A percentile compares a stretch with the other conserved stretches of the same genome.
Evolutionary conservation across 768 basidiomycete genomes (phyloP).

Genomic region (Calocybe indica): DNA sequence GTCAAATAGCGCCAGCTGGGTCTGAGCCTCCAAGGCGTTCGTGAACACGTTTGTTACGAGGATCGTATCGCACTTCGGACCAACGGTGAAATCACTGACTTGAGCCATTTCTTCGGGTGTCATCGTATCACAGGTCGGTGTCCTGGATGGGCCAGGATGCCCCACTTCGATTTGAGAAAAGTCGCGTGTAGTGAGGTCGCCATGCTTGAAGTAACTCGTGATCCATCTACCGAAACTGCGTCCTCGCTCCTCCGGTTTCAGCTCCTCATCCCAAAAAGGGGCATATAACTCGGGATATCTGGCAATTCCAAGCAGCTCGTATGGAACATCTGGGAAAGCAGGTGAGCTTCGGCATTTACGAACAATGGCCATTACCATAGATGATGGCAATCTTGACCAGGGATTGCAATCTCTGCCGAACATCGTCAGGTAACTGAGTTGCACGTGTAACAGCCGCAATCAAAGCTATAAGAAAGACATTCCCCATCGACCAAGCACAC

Average conservation of each 20-base stretch:
- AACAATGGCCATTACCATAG: constrained; percentile 6
- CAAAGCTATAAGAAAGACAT: constrained; percentile 14
- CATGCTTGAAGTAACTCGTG: constrained; percentile 26
- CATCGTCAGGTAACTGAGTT: constrained; percentile 1
- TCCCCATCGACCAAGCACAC: constrained; percentile 25
- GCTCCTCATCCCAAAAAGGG: constrained; percentile 16
- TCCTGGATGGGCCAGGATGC: too few species aligned
- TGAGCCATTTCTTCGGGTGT: too few species aligned
- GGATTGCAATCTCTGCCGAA: constrained; percentile 11
- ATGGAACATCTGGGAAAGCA: too few species aligned
- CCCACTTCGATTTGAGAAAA: not conserved
- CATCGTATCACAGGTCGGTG: too few species aligned
- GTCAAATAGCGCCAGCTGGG: too few species aligned
- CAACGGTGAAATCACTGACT: too few species aligned
- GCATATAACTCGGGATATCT: not conserved
- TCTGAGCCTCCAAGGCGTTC: too few species aligned
- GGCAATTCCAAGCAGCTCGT: too few species aligned
- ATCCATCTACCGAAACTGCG: constrained; percentile 21
- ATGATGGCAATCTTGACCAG: constrained; percentile 16
- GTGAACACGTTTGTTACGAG: too few species aligned
- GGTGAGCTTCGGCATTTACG: too few species aligned
- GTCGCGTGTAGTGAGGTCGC: constrained; percentile 17
- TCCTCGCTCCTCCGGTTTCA: constrained; percentile 15
- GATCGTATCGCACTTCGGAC: too few species aligned
- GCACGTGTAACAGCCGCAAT: constrained; percentile 14